Conservation (phyloP, 2,329 filamentous ascomycete genomes). For the Cucurbitaria berberidis region DNA sequence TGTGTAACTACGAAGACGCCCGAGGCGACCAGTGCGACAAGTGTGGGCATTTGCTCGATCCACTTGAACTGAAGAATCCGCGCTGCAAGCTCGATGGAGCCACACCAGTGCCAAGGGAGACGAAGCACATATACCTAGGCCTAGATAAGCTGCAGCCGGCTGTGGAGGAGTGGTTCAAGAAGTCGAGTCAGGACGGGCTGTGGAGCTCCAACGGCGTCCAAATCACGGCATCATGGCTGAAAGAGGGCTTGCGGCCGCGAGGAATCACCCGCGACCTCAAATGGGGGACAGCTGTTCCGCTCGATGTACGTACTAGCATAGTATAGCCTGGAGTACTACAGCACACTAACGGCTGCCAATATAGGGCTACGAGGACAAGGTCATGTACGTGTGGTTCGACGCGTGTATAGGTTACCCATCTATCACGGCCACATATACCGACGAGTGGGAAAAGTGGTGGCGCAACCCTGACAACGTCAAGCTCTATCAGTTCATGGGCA, state of each 20-base stretch:
- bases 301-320: constrained; percentile 42
- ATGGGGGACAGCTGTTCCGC: constrained; percentile 75
- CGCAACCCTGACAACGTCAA: constrained; percentile 84
- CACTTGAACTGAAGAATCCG: constrained; percentile 61
- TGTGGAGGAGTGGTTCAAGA: constrained; percentile 78
- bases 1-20: constrained; percentile 65
- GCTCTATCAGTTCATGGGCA: constrained; percentile 92
- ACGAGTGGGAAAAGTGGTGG: constrained; percentile 95
- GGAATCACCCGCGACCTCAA: constrained; percentile 92
- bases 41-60: constrained; percentile 56
- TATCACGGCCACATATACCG: constrained; percentile 88
- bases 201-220: constrained; percentile 78
- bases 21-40: constrained; percentile 62
- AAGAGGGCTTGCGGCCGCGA: constrained; percentile 81
- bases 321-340: background rate
- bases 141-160: constrained; percentile 81
- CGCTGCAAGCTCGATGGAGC: constrained; percentile 90
- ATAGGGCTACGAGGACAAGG: constrained; percentile 71
- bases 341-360: constrained; percentile 10
- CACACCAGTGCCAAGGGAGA: constrained; percentile 77
- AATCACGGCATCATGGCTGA: constrained; percentile 82
- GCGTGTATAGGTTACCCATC: constrained; percentile 95
- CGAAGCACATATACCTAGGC: constrained; percentile 89
- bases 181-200: constrained; percentile 73
- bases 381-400: constrained; percentile 94